Evolutionary conservation across 2,329 filamentous ascomycete species (phyloP).

Genomic region (Emericellopsis atlantica): DNA sequence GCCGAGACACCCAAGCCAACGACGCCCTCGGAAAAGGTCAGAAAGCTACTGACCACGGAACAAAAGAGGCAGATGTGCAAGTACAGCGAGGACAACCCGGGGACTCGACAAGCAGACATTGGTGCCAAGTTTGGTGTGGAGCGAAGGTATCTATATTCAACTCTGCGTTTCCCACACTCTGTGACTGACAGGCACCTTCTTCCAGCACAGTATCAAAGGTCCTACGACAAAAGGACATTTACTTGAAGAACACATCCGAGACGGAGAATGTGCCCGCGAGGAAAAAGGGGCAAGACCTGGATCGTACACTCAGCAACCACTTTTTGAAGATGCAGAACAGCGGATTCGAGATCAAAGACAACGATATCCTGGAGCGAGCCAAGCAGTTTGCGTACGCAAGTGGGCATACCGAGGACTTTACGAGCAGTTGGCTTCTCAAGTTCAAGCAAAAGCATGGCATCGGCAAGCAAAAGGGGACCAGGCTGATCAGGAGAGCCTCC

Average conservation of each 20-base stretch:
- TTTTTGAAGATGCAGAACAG: slow-evolving; percentile 68
- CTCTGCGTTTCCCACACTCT: neutral
- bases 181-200: too few relatives aligned
- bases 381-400: slow-evolving; percentile 64
- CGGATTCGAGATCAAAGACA: slow-evolving; percentile 62
- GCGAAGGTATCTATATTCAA: slow-evolving; percentile 57
- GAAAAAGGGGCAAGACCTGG: slow-evolving; percentile 88
- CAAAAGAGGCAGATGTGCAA: slow-evolving; percentile 89
- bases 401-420: slow-evolving; percentile 58
- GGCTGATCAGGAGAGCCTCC: slow-evolving; percentile 42
- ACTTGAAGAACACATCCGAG: slow-evolving; percentile 69
- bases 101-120: slow-evolving; percentile 91
- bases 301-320: slow-evolving; percentile 81
- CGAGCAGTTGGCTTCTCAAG: slow-evolving; percentile 75
- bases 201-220: slow-evolving; percentile 96
- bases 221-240: slow-evolving; percentile 86
- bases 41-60: slow-evolving; percentile 81
- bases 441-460: slow-evolving; percentile 82
- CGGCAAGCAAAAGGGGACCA: slow-evolving; percentile 14
- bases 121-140: slow-evolving; percentile 93
- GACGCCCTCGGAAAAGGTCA: slow-evolving; percentile 45
- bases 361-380: slow-evolving; percentile 76
- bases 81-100: slow-evolving; percentile 82
- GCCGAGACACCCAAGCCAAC: neutral
- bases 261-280: slow-evolving; percentile 38